Evolutionary conservation across 148 eudicot genomes (phyloP).

Genomic region (Spergularia bocconei): DNA sequence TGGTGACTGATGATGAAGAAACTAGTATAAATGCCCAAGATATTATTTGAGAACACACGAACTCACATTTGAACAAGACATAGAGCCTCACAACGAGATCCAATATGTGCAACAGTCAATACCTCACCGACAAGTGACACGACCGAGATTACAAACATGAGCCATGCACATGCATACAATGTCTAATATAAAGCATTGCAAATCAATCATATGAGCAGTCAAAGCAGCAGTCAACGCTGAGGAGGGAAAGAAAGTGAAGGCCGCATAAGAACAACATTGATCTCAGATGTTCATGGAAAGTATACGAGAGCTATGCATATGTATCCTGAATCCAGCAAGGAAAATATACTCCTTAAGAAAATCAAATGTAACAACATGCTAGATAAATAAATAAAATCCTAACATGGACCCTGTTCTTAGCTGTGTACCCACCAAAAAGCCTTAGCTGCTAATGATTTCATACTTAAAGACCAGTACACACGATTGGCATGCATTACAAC

Average conservation of each 20-base stretch:
- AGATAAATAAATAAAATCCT: background rate
- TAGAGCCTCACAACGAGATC: background rate
- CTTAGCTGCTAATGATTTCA: background rate
- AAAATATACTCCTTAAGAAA: background rate
- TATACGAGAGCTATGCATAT: background rate
- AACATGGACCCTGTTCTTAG: background rate
- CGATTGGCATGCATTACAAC: background rate
- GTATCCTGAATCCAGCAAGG: background rate
- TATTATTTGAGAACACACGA: background rate
- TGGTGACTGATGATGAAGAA: background rate
- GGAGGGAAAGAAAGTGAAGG: background rate
- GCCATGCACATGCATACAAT: background rate
- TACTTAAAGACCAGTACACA: background rate
- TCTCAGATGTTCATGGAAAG: background rate
- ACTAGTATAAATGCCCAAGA: background rate
- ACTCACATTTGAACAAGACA: background rate
- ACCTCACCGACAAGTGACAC: background rate
- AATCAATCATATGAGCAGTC: background rate
- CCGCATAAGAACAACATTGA: background rate
- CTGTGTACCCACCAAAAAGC: background rate
- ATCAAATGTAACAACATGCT: background rate
- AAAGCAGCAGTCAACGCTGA: background rate
- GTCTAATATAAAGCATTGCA: background rate
- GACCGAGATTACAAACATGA: background rate
- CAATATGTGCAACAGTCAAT: background rate